A percentile compares a stretch with the other conserved stretches of the same genome.
Evolutionary conservation across 2,329 filamentous ascomycete genomes (phyloP).

Genomic region (Penicillium sp.): DNA sequence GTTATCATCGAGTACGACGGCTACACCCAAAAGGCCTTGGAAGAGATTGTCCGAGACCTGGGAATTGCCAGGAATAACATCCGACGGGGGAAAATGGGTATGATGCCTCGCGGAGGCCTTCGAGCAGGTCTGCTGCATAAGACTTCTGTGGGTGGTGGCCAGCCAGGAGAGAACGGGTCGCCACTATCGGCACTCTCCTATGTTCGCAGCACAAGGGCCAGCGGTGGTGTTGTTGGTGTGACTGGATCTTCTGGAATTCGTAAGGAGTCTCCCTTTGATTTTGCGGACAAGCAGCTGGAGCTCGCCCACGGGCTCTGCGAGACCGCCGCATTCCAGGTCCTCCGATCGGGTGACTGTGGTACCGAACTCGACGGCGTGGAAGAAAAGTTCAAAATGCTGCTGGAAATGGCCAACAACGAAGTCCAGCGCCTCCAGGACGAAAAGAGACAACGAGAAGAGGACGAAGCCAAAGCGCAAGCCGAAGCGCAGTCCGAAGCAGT

Average conservation of each 20-base stretch:
- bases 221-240: slow-evolving; percentile 18
- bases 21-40: slow-evolving; percentile 80
- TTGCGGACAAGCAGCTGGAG: slow-evolving; percentile 77
- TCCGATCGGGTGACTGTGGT: slow-evolving; percentile 85
- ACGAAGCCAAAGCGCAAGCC: slow-evolving; percentile 21
- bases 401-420: slow-evolving; percentile 64
- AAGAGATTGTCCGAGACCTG: slow-evolving; percentile 79
- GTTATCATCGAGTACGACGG: slow-evolving; percentile 93
- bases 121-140: slow-evolving; percentile 26
- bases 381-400: slow-evolving; percentile 65
- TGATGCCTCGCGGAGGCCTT: slow-evolving; percentile 35
- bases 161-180: slow-evolving; percentile 7
- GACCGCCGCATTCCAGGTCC: slow-evolving; percentile 82
- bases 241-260: slow-evolving; percentile 19
- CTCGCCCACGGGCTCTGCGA: slow-evolving; percentile 81
- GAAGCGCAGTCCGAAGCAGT: slow-evolving; percentile 2
- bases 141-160: slow-evolving; percentile 7
- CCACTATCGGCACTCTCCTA: slow-evolving; percentile 19
- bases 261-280: slow-evolving; percentile 68
- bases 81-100: slow-evolving; percentile 75
- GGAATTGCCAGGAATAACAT: slow-evolving; percentile 80
- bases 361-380: slow-evolving; percentile 73
- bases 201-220: slow-evolving; percentile 4
- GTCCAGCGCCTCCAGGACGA: slow-evolving; percentile 60
- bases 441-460: slow-evolving; percentile 41